These are phyloP conservation scores for Wickerhamomyces hampshirensis DNA, from an alignment of 805 yeast species.

Conservation along the genomic window DNA sequence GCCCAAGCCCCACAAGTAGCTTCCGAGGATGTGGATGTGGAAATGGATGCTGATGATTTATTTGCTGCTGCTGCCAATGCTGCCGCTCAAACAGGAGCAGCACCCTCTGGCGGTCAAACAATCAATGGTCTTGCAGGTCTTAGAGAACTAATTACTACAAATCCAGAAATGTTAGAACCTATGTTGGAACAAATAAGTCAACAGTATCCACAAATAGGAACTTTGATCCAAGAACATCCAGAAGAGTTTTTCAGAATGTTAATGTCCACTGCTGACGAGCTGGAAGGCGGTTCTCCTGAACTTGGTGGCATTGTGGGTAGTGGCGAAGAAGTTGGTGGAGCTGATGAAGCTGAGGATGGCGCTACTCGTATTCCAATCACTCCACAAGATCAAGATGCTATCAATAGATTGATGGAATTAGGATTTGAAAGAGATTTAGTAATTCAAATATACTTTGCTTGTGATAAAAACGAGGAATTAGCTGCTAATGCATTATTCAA, in stretches of 20 bases:
- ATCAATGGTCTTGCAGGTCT: conserved; percentile 47
- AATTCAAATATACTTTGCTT: conserved; percentile 92
- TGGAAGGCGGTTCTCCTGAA: conserved; percentile 30
- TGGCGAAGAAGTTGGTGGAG: conserved; percentile 28
- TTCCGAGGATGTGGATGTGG: conserved; percentile 24
- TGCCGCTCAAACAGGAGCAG: conserved; percentile 34
- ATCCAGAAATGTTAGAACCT: conserved; percentile 86
- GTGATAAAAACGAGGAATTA: conserved; percentile 95
- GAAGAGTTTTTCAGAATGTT: conserved; percentile 79
- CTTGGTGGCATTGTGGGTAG: no score
- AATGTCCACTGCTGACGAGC: conserved; percentile 42
- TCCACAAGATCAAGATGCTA: conserved; percentile 84
- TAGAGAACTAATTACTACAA: conserved; percentile 73
- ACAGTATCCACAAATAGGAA: conserved; percentile 81
- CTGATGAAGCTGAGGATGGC: conserved; percentile 31
- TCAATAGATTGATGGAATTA: conserved; percentile 80
- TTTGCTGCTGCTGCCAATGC: conserved; percentile 26
- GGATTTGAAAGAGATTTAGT: conserved; percentile 89
- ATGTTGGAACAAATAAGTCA: conserved; percentile 77
- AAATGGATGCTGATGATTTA: conserved; percentile 30
- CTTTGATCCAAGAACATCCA: conserved; percentile 77
- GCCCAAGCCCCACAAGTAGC: no score
- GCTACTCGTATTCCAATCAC: conserved; percentile 57
- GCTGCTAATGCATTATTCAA: conserved; percentile 88
- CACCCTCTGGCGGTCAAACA: conserved; percentile 25